Evolutionary conservation across 345 rosid genomes (phyloP).

Genomic region (Salix caprea): DNA sequence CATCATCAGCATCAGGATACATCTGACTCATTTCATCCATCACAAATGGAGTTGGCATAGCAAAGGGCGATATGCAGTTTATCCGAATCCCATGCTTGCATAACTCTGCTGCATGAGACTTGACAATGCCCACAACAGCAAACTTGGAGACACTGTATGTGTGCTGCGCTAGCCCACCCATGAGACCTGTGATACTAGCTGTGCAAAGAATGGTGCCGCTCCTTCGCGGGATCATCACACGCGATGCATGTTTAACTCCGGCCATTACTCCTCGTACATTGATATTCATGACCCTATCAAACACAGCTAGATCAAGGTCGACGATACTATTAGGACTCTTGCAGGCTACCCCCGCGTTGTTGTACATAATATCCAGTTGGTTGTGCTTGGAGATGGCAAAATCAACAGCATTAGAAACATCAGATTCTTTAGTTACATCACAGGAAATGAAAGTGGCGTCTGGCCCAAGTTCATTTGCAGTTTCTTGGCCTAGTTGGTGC

Average conservation of each 20-base stretch:
- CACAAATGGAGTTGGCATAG: slow-evolving; percentile 58
- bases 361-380: slow-evolving; percentile 73
- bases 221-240: slow-evolving; percentile 67
- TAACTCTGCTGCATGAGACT: slow-evolving; percentile 66
- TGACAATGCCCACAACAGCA: slow-evolving; percentile 52
- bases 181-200: slow-evolving; percentile 59
- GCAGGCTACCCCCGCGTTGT: slow-evolving; percentile 82
- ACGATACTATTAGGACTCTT: slow-evolving; percentile 48
- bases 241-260: slow-evolving; percentile 72
- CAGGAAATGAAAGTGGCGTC: slow-evolving; percentile 50
- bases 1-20: slow-evolving; percentile 38
- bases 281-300: slow-evolving; percentile 57
- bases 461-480: slow-evolving; percentile 59
- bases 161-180: slow-evolving; percentile 72
- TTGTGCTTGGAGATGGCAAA: slow-evolving; percentile 44
- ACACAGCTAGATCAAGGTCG: slow-evolving; percentile 60
- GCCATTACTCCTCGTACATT: slow-evolving; percentile 72
- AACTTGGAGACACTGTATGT: slow-evolving; percentile 60
- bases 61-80: slow-evolving; percentile 80
- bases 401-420: slow-evolving; percentile 59
- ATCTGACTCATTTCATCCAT: slow-evolving; percentile 48
- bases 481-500: slow-evolving; percentile 44
- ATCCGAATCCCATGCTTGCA: slow-evolving; percentile 59
- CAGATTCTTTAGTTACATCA: slow-evolving; percentile 72
- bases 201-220: slow-evolving; percentile 71